Evolutionary conservation across 352 stramenopile genomes (phyloP).

Genomic region (Pythium brassicae): DNA sequence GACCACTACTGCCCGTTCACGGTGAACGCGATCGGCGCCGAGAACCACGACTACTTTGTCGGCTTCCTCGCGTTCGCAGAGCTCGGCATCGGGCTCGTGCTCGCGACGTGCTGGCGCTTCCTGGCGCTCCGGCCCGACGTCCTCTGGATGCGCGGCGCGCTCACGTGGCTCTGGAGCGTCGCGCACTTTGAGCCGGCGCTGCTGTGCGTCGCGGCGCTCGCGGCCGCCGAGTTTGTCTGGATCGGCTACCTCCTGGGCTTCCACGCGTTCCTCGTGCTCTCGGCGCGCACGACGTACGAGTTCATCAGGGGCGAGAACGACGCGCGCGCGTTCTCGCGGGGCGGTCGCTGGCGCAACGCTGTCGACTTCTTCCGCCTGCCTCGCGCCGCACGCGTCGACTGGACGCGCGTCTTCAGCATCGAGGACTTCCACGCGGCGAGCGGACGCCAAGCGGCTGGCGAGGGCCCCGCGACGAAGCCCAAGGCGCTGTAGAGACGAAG

Average conservation of each 20-base stretch:
- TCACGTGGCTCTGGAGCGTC: conserved; percentile 40
- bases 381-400: conserved; percentile 36
- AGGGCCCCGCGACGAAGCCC: conserved; percentile 12
- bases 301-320: conserved; percentile 68
- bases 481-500: conserved; percentile 21
- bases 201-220: conserved; percentile 46
- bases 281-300: conserved; percentile 73
- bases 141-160: conserved; percentile 14
- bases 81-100: conserved; percentile 42
- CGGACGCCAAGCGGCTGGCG: too few relatives aligned
- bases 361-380: conserved; percentile 58
- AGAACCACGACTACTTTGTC: conserved; percentile 95
- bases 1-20: conserved; percentile 87
- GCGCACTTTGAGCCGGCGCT: conserved; percentile 60
- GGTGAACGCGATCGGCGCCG: conserved; percentile 92
- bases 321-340: conserved; percentile 50
- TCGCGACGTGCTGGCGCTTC: conserved; percentile 44
- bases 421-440: conserved; percentile 32
- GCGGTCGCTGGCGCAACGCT: conserved; percentile 39
- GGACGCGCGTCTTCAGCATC: conserved; percentile 48
- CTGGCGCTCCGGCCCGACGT: conserved; percentile 12
- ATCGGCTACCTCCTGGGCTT: conserved; percentile 73
- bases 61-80: conserved; percentile 85
- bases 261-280: conserved; percentile 56
- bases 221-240: conserved; percentile 56